phyloP scores from a whole-genome alignment of 495 filamentous ascomycete genomes.

The Chaetomium cochliodes region DNA sequence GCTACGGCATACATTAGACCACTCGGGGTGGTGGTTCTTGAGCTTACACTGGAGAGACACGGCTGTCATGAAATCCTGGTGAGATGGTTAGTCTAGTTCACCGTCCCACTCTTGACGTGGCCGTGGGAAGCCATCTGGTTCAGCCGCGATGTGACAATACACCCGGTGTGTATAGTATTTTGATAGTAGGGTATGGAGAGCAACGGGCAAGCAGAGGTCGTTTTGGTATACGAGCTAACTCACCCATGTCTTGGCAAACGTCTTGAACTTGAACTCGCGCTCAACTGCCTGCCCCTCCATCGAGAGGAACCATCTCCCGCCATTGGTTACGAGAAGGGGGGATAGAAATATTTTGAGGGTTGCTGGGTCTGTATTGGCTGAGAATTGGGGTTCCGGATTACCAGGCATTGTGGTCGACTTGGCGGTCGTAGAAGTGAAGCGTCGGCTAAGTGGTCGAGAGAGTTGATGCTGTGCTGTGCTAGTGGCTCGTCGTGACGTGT shows the following conservation, averaged over 20 bases:
- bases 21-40: conserved; percentile 62
- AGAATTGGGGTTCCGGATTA: conserved; percentile 27
- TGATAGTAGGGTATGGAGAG: neutral
- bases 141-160: neutral
- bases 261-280: conserved; percentile 61
- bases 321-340: conserved; percentile 21
- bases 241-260: conserved; percentile 62
- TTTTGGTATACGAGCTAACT: conserved; percentile 18
- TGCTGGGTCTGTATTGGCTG: conserved; percentile 34
- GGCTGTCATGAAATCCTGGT: conserved; percentile 60
- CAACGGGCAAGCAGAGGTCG: neutral
- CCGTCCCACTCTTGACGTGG: neutral
- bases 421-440: neutral
- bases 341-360: conserved; percentile 23
- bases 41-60: conserved; percentile 56
- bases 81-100: neutral
- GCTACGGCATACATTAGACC: conserved; percentile 54
- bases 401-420: neutral
- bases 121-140: neutral
- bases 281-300: conserved; percentile 54
- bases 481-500: neutral
- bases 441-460: neutral
- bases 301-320: conserved; percentile 53
- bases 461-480: neutral
- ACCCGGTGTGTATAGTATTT: neutral